A percentile compares a stretch with the other conserved stretches of the same genome.
These are phyloP conservation scores for Claviceps digitariae DNA, from an alignment of 2,329 filamentous ascomycete genomes.

Conservation along the genomic window DNA sequence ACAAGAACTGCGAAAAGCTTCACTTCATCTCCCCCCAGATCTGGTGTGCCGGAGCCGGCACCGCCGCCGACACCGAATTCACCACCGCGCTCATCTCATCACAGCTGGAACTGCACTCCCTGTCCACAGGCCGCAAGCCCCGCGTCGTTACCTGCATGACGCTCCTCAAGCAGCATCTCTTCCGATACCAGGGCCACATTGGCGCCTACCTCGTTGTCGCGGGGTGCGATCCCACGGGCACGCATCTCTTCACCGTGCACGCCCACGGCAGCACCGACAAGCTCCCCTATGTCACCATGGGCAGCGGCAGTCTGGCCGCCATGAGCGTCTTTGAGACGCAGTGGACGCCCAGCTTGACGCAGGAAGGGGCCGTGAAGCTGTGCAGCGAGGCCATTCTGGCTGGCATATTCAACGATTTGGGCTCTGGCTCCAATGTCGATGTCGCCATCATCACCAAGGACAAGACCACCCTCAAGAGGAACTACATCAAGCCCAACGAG, in stretches of 20 bases:
- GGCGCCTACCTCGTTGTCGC: constrained; percentile 96
- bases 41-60: constrained; percentile 97
- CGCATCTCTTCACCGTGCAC: constrained; percentile 94
- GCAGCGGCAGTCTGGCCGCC: constrained; percentile 84
- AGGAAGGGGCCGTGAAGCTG: constrained; percentile 71
- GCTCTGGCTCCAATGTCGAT: constrained; percentile 94
- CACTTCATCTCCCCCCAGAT: constrained; percentile 98
- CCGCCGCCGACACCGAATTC: constrained; percentile 96
- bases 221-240: constrained; percentile 88
- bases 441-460: constrained; percentile 90
- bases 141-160: constrained; percentile 99
- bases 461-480: constrained; percentile 86
- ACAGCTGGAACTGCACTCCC: constrained; percentile 91
- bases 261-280: constrained; percentile 98
- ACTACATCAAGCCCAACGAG: constrained; percentile 88
- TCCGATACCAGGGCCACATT: constrained; percentile 95
- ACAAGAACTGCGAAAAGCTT: constrained; percentile 99
- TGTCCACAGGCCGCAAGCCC: constrained; percentile 91
- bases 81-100: constrained; percentile 97
- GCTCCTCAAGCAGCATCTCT: constrained; percentile 97
- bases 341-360: constrained; percentile 70
- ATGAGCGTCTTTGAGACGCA: constrained; percentile 97
- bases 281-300: constrained; percentile 98
- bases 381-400: constrained; percentile 80
- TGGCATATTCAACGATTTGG: constrained; percentile 97